Evolutionary conservation across 257 asterid genomes (phyloP).

Genomic region (Solanum neorickii): DNA sequence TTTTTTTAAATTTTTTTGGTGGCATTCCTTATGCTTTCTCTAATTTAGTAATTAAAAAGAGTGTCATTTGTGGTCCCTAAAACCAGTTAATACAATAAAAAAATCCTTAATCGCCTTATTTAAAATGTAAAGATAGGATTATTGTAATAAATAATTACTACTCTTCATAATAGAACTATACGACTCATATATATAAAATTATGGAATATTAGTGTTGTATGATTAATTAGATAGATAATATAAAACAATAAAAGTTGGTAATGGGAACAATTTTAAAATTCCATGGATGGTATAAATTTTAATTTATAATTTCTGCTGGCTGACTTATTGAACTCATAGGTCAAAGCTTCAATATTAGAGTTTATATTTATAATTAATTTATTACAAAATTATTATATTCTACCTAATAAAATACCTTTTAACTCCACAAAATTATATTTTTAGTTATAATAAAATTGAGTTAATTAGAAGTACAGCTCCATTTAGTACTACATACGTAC

Average conservation of each 20-base stretch:
- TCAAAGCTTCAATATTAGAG: neutral
- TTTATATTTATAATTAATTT: neutral
- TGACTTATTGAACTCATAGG: slow-evolving; percentile 7
- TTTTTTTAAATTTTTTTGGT: neutral
- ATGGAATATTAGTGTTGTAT: neutral
- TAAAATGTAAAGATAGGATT: neutral
- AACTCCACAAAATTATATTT: neutral
- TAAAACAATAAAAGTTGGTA: neutral
- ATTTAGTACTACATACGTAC: neutral
- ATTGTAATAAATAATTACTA: neutral
- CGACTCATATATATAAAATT: neutral
- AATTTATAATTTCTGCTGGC: neutral
- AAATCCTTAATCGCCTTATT: neutral
- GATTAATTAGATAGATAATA: neutral
- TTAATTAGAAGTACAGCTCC: neutral
- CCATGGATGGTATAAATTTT: slow-evolving; percentile 3
- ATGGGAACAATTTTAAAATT: slow-evolving; percentile 2
- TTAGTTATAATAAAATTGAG: neutral
- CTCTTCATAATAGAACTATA: neutral
- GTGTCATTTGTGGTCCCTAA: neutral
- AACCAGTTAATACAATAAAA: neutral
- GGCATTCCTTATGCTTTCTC: neutral
- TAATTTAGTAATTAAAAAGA: neutral
- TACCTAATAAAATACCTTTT: neutral
- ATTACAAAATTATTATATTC: neutral